These are phyloP conservation scores for Cercospora canescens DNA, from an alignment of 2,329 filamentous ascomycete genomes.

Conservation along the genomic window DNA sequence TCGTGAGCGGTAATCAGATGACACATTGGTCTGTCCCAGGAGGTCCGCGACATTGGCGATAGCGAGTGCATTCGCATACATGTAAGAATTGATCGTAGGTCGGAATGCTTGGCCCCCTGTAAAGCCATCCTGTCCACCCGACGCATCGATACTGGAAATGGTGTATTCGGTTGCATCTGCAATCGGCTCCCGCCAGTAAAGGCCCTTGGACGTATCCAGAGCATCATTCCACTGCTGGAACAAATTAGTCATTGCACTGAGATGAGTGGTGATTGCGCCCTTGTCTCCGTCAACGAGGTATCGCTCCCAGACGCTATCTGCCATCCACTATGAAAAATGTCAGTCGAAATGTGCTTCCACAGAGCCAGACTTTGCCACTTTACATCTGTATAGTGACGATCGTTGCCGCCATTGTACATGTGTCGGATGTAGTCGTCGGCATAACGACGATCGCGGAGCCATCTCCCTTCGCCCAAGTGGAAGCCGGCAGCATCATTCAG, in stretches of 20 bases:
- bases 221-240: conserved; percentile 43
- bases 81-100: conserved; percentile 48
- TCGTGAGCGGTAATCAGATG: conserved; percentile 21
- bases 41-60: conserved; percentile 43
- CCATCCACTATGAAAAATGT: conserved; percentile 35
- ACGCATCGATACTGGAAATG: conserved; percentile 46
- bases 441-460: conserved; percentile 47
- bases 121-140: conserved; percentile 44
- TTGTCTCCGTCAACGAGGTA: conserved; percentile 46
- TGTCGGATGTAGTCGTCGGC: conserved; percentile 47
- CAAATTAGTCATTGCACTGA: conserved; percentile 40
- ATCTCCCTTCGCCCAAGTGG: conserved; percentile 47
- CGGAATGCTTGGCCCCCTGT: conserved; percentile 44
- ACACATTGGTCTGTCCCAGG: conserved; percentile 27
- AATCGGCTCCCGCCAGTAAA: conserved; percentile 47
- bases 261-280: conserved; percentile 33
- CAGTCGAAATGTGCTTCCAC: neutral
- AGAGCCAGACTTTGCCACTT: neutral
- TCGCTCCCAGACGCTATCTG: conserved; percentile 41
- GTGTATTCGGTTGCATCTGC: conserved; percentile 50
- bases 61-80: conserved; percentile 46
- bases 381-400: conserved; percentile 45
- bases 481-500: conserved; percentile 49
- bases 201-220: conserved; percentile 40
- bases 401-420: conserved; percentile 44